Conservation (phyloP, 371 early-diverging fungal species). For the Rhizopus sp. region DNA sequence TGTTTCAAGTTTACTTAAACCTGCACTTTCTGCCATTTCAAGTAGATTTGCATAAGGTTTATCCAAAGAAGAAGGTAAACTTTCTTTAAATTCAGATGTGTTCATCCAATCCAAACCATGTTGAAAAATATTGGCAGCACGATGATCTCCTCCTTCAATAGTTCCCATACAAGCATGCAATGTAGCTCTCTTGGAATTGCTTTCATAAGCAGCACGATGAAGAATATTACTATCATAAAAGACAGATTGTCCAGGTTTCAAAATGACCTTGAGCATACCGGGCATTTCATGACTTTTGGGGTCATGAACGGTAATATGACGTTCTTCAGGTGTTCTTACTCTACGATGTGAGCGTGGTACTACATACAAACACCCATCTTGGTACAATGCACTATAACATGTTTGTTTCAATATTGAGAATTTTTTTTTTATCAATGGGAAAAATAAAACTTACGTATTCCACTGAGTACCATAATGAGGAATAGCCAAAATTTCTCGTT, state of each 20-base stretch:
- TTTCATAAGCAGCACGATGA: slow-evolving; percentile 47
- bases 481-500: slow-evolving; percentile 34
- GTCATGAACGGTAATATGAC: slow-evolving; percentile 43
- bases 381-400: slow-evolving; percentile 52
- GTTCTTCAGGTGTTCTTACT: slow-evolving; percentile 43
- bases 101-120: slow-evolving; percentile 54
- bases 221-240: slow-evolving; percentile 56
- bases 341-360: slow-evolving; percentile 48
- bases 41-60: slow-evolving; percentile 39
- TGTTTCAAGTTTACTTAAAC: slow-evolving; percentile 22
- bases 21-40: slow-evolving; percentile 33
- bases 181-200: slow-evolving; percentile 39
- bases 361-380: slow-evolving; percentile 45
- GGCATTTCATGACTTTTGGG: slow-evolving; percentile 50
- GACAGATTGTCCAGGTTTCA: slow-evolving; percentile 54
- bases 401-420: no score
- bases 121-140: slow-evolving; percentile 48
- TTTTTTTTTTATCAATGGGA: no score
- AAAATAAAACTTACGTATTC: no score
- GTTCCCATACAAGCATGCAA: slow-evolving; percentile 53
- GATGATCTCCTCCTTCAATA: slow-evolving; percentile 45
- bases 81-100: slow-evolving; percentile 29
- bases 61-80: slow-evolving; percentile 35
- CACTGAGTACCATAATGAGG: slow-evolving; percentile 59
- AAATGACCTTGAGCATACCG: slow-evolving; percentile 31